Percentiles rank a stretch among this genome's conserved stretches.
phyloP scores from a whole-genome alignment of 2,329 filamentous ascomycete species.

The Sporothrix brunneoviolacea region DNA sequence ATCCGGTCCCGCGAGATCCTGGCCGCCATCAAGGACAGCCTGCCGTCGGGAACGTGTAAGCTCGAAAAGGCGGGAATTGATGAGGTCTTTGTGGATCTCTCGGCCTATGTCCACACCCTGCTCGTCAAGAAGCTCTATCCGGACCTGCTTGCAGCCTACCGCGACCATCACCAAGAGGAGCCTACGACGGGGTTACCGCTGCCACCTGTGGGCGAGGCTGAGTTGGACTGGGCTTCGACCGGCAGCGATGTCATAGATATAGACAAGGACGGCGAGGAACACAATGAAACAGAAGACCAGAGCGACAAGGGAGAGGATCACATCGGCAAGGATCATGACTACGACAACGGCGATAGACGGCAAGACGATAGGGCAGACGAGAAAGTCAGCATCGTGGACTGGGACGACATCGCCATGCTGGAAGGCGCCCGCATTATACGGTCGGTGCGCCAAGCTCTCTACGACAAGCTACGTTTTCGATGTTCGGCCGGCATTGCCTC shows the following conservation, averaged over 20 bases:
- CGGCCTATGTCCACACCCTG: conserved; percentile 70
- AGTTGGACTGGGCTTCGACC: conserved; percentile 16
- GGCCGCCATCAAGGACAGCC: conserved; percentile 63
- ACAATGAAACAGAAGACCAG: background rate
- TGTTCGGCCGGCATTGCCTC: conserved; percentile 83
- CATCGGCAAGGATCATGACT: conserved; percentile 38
- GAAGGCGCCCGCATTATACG: conserved; percentile 86
- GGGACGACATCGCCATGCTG: conserved; percentile 86
- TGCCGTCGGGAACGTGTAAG: conserved; percentile 54
- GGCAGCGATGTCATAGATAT: conserved; percentile 16
- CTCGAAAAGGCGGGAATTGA: conserved; percentile 91
- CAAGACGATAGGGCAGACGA: too few relatives aligned
- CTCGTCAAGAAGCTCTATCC: conserved; percentile 66
- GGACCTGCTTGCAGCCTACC: conserved; percentile 49
- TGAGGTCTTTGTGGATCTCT: conserved; percentile 91
- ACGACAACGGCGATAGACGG: too few relatives aligned
- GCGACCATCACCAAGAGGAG: conserved; percentile 69
- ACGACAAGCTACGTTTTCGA: conserved; percentile 70
- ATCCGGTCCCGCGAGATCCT: conserved; percentile 78
- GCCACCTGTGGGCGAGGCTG: conserved; percentile 37
- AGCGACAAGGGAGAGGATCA: background rate
- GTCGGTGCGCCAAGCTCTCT: conserved; percentile 62
- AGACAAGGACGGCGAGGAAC: background rate
- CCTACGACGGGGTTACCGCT: conserved; percentile 63
- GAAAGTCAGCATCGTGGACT: conserved; percentile 80